Base-by-base conservation (phyloP, 2,329 filamentous ascomycete species). In the Albifimbria verrucaria region DNA sequence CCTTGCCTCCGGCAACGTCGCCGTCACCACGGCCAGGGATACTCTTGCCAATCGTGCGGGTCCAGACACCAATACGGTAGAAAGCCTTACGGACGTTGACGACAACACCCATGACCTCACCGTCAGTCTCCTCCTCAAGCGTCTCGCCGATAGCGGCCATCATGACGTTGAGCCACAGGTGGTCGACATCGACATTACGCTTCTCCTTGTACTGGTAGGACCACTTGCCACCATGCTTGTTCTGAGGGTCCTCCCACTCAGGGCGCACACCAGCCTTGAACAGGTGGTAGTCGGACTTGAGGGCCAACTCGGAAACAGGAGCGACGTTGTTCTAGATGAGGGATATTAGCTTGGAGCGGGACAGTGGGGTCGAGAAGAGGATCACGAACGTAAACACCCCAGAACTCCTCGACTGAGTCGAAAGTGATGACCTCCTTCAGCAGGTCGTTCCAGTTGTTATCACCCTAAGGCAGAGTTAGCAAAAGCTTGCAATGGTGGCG, bases 201-300 rank as follows among this genome's bases (percentile, higher is more conserved):
- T 96, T 97, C 65, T 97, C 91, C 80, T 95, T 96, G 86, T 96
- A 97, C 67, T 90, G 88, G 78, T 95, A 97, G 23, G 93, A 92
- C 94, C 94, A 99, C 77, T 97, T 97, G 76, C 94, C 94, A 64
- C 94, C 94, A 72, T 97, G 92, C 83, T 97, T 99, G 81, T 99
- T 99, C 79, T 97, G 92, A 23, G 85, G 81, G 71, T 99, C 94
- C 75, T 99, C 94, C 94, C 94, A 99, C 77, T 99, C 95, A 32
- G 94, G 94, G 59, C 94, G 90, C 58, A 99, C 90, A 60, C 92
- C 92, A 65, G 88, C 88, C 81, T 99, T 99, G 88, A 99, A 99
- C 44, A 99, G 89, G 70, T 99, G 95, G 78, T 99, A 99, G 74
- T 99, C 94, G 68, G 94, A 96, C 80, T 99, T 99, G 69, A 96